These are phyloP conservation scores for Pseudonitzschia multiseries DNA, from an alignment of 108 stramenopile genomes.

Conservation along the genomic window DNA sequence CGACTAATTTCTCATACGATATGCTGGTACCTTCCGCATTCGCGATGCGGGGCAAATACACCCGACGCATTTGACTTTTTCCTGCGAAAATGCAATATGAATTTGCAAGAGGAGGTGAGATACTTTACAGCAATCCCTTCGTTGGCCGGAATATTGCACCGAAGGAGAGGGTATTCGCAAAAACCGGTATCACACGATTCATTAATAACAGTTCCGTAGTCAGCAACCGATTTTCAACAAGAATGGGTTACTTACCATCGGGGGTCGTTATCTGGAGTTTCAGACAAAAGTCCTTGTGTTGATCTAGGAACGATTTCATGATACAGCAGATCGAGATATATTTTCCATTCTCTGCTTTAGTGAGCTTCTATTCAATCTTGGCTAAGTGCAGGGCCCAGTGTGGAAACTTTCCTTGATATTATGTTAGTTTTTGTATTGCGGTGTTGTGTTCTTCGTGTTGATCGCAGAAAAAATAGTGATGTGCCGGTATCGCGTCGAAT, in stretches of 20 bases:
- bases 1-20: slow-evolving; percentile 53
- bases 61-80: slow-evolving; percentile 55
- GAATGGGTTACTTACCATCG: slow-evolving; percentile 42
- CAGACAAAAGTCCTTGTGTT: slow-evolving; percentile 50
- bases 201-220: neutral
- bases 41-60: slow-evolving; percentile 54
- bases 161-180: neutral
- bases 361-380: no score
- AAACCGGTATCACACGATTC: neutral
- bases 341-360: no score
- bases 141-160: neutral
- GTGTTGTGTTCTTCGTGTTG: no score
- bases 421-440: no score
- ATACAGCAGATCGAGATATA: neutral
- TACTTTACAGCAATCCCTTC: no score
- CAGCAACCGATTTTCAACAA: neutral
- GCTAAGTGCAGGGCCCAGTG: no score
- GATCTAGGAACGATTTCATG: slow-evolving; percentile 20
- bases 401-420: no score
- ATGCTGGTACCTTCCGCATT: slow-evolving; percentile 35
- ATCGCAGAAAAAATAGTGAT: no score
- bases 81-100: slow-evolving; percentile 17
- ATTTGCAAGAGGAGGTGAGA: neutral
- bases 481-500: no score
- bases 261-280: slow-evolving; percentile 60